Percentiles rank a stretch among this genome's conserved stretches.
These are phyloP conservation scores for Rosa chinensis DNA, from an alignment of 306 rosid species.

Conservation along the genomic window DNA sequence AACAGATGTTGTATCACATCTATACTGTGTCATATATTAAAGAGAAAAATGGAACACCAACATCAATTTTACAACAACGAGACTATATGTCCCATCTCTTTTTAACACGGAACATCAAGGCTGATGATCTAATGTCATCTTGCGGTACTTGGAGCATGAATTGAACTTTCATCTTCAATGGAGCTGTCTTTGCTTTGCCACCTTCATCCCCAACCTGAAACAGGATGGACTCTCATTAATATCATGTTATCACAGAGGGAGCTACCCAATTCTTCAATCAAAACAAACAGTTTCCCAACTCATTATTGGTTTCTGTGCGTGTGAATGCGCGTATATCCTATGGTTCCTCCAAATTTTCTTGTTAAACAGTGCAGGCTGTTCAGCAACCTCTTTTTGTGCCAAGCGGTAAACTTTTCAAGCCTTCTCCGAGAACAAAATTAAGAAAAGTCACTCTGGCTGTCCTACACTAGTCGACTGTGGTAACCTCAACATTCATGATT, in stretches of 20 bases:
- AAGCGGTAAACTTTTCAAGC: not conserved
- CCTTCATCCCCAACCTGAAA: constrained; percentile 89
- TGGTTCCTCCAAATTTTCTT: not conserved
- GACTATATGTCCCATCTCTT: constrained; percentile 84
- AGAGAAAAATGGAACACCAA: not conserved
- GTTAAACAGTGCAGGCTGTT: not conserved
- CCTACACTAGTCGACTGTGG: not conserved
- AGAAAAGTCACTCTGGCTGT: not conserved
- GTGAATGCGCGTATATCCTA: not conserved
- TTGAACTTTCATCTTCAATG: constrained; percentile 92
- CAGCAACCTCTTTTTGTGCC: not conserved
- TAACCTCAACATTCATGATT: not conserved
- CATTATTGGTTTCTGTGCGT: not conserved
- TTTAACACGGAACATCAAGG: constrained; percentile 84
- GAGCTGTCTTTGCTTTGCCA: constrained; percentile 89
- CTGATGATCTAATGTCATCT: constrained; percentile 73
- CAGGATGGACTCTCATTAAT: constrained; percentile 10
- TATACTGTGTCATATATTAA: not conserved
- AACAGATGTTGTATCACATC: not conserved
- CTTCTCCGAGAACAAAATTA: not conserved
- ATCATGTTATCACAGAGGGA: not conserved
- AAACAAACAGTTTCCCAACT: not conserved
- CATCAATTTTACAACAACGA: constrained; percentile 19
- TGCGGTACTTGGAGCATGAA: constrained; percentile 99
- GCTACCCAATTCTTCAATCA: not conserved